Percentiles rank a stretch among this genome's conserved stretches.
phyloP scores from a whole-genome alignment of 768 basidiomycete species.

The Suillus subaureus region DNA sequence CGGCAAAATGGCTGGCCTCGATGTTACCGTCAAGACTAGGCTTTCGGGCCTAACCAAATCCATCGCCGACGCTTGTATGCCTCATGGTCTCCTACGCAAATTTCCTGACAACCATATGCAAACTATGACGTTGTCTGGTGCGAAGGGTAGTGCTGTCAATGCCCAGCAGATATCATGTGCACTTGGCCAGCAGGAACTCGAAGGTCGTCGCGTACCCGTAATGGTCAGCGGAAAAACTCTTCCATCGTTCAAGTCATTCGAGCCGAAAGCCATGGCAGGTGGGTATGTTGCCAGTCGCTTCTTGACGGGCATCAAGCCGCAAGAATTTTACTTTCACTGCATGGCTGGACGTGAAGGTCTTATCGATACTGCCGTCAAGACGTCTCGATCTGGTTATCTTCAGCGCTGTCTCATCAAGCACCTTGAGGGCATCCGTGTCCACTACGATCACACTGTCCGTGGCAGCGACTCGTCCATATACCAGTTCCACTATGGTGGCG shows the following conservation, averaged over 20 bases:
- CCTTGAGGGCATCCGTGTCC: constrained; percentile 92
- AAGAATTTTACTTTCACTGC: constrained; percentile 99
- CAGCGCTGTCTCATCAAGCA: constrained; percentile 99
- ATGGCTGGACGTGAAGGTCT: constrained; percentile 99
- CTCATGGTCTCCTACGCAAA: constrained; percentile 82
- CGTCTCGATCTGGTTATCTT: constrained; percentile 95
- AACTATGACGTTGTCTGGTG: constrained; percentile 96
- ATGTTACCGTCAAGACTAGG: constrained; percentile 87
- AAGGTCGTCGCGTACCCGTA: constrained; percentile 97
- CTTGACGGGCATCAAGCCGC: constrained; percentile 96
- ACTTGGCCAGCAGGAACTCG: constrained; percentile 95
- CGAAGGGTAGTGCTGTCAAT: constrained; percentile 97
- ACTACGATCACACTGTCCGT: constrained; percentile 98
- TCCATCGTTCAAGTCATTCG: constrained; percentile 95
- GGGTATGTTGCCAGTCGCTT: constrained; percentile 98
- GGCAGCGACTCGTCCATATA: constrained; percentile 92
- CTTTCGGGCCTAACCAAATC: constrained; percentile 86
- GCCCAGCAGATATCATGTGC: constrained; percentile 98
- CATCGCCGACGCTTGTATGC: constrained; percentile 87
- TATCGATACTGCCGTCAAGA: constrained; percentile 99
- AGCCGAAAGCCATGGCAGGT: constrained; percentile 97
- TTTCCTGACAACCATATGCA: constrained; percentile 99
- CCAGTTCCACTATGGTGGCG: constrained; percentile 97
- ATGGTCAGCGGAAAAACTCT: constrained; percentile 99
- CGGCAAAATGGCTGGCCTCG: constrained; percentile 95